A percentile compares a stretch with the other conserved stretches of the same genome.
Conservation (phyloP, 495 filamentous ascomycete genomes). For the Acidiella bohemica region DNA sequence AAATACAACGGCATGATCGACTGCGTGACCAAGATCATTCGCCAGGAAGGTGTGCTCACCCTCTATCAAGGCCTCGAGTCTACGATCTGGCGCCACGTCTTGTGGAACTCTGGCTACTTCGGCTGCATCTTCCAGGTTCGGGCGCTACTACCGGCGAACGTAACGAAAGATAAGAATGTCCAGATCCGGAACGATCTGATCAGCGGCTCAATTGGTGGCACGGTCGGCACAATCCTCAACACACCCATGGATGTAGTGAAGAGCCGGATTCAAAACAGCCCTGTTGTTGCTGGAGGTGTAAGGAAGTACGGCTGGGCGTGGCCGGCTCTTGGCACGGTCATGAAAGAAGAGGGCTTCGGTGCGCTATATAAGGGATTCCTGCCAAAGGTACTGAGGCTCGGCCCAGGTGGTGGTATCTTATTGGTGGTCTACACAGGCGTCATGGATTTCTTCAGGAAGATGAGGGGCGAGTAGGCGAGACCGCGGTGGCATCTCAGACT, state of each 20-base stretch:
- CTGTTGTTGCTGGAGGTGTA: slow-evolving; percentile 59
- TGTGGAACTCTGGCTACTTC: slow-evolving; percentile 98
- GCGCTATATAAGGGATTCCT: slow-evolving; percentile 96
- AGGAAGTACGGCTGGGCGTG: slow-evolving; percentile 99
- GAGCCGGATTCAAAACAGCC: slow-evolving; percentile 86
- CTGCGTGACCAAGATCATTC: slow-evolving; percentile 70
- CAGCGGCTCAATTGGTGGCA: slow-evolving; percentile 76
- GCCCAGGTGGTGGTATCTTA: slow-evolving; percentile 82
- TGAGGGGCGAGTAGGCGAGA: slow-evolving; percentile 27
- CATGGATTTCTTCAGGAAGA: slow-evolving; percentile 76
- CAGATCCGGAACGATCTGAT: slow-evolving; percentile 79
- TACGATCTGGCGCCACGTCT: slow-evolving; percentile 89
- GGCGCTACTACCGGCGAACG: slow-evolving; percentile 57
- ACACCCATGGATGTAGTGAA: slow-evolving; percentile 98
- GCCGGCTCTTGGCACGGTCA: slow-evolving; percentile 67
- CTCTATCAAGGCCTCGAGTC: slow-evolving; percentile 95
- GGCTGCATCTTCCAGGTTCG: slow-evolving; percentile 96
- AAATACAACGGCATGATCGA: slow-evolving; percentile 94
- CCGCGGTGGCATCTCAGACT: background rate
- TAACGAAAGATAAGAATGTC: slow-evolving; percentile 57
- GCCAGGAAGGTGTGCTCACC: slow-evolving; percentile 69
- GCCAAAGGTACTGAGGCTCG: slow-evolving; percentile 82
- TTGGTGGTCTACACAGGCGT: slow-evolving; percentile 85
- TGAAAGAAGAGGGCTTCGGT: slow-evolving; percentile 82
- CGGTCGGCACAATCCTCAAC: slow-evolving; percentile 84